A percentile compares a stretch with the other conserved stretches of the same genome.
These are phyloP conservation scores for Penicillium lividum DNA, from an alignment of 495 filamentous ascomycete genomes.

Conservation along the genomic window DNA sequence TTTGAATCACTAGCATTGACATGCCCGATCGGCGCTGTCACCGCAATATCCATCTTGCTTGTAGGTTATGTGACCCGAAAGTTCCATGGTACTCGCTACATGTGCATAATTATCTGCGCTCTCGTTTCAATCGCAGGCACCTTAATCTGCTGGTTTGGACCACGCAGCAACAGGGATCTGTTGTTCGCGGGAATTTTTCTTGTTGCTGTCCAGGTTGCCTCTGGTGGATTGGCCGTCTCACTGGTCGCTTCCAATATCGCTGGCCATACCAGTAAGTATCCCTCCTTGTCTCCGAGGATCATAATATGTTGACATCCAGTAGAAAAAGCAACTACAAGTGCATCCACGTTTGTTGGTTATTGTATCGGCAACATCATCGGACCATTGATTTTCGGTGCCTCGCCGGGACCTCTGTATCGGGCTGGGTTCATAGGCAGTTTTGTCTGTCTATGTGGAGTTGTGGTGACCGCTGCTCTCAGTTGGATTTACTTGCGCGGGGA, in stretches of 20 bases:
- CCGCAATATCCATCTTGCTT: slow-evolving; percentile 5
- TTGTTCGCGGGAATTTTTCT: slow-evolving; percentile 8
- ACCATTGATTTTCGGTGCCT: slow-evolving; percentile 8
- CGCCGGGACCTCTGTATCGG: slow-evolving; percentile 4
- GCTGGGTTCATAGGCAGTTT: slow-evolving; percentile 10
- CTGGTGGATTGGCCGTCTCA: slow-evolving; percentile 7
- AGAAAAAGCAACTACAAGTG: slow-evolving; percentile 11
- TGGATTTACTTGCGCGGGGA: slow-evolving; percentile 5
- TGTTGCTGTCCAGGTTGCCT: slow-evolving; percentile 7
- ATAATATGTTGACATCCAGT: background rate
- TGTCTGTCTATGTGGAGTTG: slow-evolving; percentile 8
- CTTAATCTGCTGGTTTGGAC: slow-evolving; percentile 8
- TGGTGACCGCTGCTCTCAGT: background rate
- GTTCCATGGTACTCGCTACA: background rate
- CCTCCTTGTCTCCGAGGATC: background rate
- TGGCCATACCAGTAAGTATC: slow-evolving; percentile 7
- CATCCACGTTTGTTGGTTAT: slow-evolving; percentile 8
- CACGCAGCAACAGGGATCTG: slow-evolving; percentile 6
- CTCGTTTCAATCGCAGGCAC: slow-evolving; percentile 5
- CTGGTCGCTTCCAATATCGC: slow-evolving; percentile 9
- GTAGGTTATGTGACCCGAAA: slow-evolving; percentile 8
- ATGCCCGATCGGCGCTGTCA: slow-evolving; percentile 6
- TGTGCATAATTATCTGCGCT: slow-evolving; percentile 7
- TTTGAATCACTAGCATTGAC: slow-evolving; percentile 9
- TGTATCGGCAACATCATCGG: slow-evolving; percentile 10